phyloP scores from a whole-genome alignment of 163 green algal species.

The Coccomyxa subellipsoidea region DNA sequence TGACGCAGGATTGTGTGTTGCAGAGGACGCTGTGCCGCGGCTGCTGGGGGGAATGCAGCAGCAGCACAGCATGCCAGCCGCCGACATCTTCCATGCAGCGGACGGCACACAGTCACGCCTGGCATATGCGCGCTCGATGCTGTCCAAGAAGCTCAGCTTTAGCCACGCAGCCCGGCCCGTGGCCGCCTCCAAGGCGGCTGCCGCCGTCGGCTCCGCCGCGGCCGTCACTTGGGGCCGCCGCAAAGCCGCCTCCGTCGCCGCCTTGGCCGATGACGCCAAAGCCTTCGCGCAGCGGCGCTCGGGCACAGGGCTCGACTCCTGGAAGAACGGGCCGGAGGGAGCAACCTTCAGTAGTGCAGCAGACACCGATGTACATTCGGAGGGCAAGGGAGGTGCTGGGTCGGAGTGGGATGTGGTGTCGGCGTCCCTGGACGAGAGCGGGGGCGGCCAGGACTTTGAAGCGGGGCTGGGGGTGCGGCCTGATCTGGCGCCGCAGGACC shows the following conservation, averaged over 20 bases:
- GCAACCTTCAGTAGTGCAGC: not conserved
- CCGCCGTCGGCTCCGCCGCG: not conserved
- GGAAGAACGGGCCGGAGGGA: not conserved
- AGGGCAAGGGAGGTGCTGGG: not conserved
- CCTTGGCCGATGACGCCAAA: not conserved
- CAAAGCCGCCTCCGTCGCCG: no score
- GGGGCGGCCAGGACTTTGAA: not conserved
- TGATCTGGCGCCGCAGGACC: not conserved
- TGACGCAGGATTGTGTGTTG: no score
- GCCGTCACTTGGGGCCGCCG: not conserved
- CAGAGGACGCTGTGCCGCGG: slow-evolving; percentile 26
- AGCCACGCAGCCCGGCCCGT: not conserved
- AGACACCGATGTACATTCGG: not conserved
- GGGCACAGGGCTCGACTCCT: not conserved
- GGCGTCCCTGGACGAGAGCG: slow-evolving; percentile 6
- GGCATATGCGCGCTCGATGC: not conserved
- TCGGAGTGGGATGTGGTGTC: not conserved
- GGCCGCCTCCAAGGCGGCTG: not conserved
- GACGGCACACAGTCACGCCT: not conserved
- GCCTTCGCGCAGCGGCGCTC: not conserved
- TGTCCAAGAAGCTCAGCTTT: not conserved
- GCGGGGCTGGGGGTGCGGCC: not conserved
- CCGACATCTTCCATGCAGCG: not conserved
- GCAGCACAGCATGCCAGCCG: not conserved
- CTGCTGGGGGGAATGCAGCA: slow-evolving; percentile 3